Base-by-base conservation (phyloP, 305 asterid species). In the Caryopteris hybrid region DNA sequence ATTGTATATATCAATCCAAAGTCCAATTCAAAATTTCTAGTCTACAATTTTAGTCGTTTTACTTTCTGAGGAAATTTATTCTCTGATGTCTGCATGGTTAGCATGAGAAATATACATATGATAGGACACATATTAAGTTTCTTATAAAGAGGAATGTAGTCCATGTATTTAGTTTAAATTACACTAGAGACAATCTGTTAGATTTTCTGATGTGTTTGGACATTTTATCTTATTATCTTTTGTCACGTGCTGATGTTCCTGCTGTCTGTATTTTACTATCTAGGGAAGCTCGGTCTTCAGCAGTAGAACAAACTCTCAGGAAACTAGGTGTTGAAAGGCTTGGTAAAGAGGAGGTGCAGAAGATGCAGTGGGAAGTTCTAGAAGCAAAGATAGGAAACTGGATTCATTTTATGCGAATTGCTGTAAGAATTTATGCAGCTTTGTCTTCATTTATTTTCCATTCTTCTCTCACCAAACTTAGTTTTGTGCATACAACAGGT, bases 341-440 rank as follows among this genome's bases (percentile, higher is more conserved):
- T 54, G 78, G 88, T 69, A 93, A 93, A 86, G 99, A 93, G 41
- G 99, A 93, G 73, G 99, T 93, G 42, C 97, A 90, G 66, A 90
- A 80, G 89, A 93, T 93, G 99, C 97, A 85, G 45, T 93, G 99
- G 99, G 99, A 93, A 80, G 90, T 80, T 66, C 79, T 90, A 51
- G 99, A 93, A 78, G 92, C 97, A 17, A 93, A 93, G 80, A 93
- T 93, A 27, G 97, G 97, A 62, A 86, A 87, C 64, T 90, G 97
- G 99, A 88, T 90, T 78, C 96, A 85, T 79, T 89, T 78, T 72
- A 83, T 93, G 89, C 74, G 97, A 64, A 87, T 93, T 69, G 86
- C 92, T 47, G 99, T 93, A 79, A 88, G 84, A 17, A 61, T 56
- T 57, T 66, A 31, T 43, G 22, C 6, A 12, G 13, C 66, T 46